These are phyloP conservation scores for Termitomyces sp. DNA, from an alignment of 768 basidiomycete species.

Conservation along the genomic window DNA sequence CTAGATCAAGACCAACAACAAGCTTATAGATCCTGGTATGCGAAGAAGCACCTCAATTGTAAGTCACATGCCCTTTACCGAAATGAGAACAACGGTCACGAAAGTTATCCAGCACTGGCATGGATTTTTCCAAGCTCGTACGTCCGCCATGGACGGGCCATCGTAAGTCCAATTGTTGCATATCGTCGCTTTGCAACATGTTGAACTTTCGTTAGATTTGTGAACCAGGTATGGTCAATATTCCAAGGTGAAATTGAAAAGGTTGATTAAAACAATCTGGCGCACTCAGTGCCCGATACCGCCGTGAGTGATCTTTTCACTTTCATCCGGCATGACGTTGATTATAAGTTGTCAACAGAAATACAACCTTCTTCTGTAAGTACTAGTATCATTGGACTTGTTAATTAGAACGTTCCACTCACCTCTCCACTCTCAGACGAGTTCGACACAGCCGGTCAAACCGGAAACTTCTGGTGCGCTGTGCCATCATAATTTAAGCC, in stretches of 20 bases:
- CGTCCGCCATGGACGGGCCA: constrained; percentile 33
- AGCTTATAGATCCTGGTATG: constrained; percentile 19
- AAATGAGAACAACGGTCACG: background rate
- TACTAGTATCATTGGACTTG: background rate
- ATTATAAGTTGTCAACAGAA: background rate
- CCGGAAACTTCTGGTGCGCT: constrained; percentile 16
- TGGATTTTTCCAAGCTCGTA: constrained; percentile 30
- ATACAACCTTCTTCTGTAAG: constrained; percentile 23
- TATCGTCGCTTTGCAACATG: background rate
- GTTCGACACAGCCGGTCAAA: constrained; percentile 29
- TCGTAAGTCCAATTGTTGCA: constrained; percentile 17
- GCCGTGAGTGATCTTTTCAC: constrained; percentile 10
- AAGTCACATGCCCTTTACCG: background rate
- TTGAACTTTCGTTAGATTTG: constrained; percentile 24
- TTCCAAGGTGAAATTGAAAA: background rate
- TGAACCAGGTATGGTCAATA: constrained; percentile 30
- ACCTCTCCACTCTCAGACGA: constrained; percentile 17
- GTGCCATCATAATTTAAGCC: background rate
- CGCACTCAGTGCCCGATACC: constrained; percentile 33
- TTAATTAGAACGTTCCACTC: background rate
- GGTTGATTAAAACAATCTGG: background rate
- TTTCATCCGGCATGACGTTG: background rate
- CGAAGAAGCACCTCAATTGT: constrained; percentile 23
- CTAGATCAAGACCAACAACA: constrained; percentile 10
- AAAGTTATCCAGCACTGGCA: constrained; percentile 26